A percentile compares a stretch with the other conserved stretches of the same genome.
Evolutionary conservation across 1,284 basidiomycete species (phyloP).

Genomic region (Paramarasmius palmivorus): DNA sequence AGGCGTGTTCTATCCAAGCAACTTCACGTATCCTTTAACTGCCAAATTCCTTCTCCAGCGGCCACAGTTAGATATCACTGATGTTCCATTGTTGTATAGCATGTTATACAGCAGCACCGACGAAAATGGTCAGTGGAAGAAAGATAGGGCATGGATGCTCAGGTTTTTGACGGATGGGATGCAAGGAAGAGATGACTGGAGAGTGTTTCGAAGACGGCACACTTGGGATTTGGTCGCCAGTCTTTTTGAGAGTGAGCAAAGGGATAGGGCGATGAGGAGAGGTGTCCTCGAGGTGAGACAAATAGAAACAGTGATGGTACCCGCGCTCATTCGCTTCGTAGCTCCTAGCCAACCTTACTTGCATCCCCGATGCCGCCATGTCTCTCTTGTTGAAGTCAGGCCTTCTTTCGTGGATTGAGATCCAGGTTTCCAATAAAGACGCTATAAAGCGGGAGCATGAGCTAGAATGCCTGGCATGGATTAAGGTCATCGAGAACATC

Average conservation of each 20-base stretch:
- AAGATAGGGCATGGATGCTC: slow-evolving; percentile 87
- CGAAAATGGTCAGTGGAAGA: slow-evolving; percentile 61
- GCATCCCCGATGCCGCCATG: slow-evolving; percentile 62
- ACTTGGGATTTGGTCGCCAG: slow-evolving; percentile 88
- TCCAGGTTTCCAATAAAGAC: slow-evolving; percentile 52
- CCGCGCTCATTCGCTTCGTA: slow-evolving; percentile 27
- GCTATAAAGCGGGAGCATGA: slow-evolving; percentile 8
- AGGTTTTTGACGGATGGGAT: slow-evolving; percentile 83
- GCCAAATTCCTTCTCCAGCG: slow-evolving; percentile 85
- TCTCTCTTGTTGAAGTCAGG: slow-evolving; percentile 70
- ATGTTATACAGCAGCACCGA: slow-evolving; percentile 82
- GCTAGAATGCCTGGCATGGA: slow-evolving; percentile 61
- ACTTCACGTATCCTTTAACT: slow-evolving; percentile 79
- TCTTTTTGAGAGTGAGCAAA: slow-evolving; percentile 66
- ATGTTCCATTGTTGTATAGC: slow-evolving; percentile 84
- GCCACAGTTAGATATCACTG: slow-evolving; percentile 68
- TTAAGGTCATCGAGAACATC: slow-evolving; percentile 72
- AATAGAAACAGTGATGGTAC: not conserved
- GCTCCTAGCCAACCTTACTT: slow-evolving; percentile 73
- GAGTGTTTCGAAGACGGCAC: slow-evolving; percentile 76
- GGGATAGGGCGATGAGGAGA: slow-evolving; percentile 54
- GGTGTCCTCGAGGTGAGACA: slow-evolving; percentile 65
- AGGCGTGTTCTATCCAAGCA: slow-evolving; percentile 75
- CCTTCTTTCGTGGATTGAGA: slow-evolving; percentile 78
- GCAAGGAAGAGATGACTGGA: slow-evolving; percentile 76